Conservation (phyloP, 805 yeast species). For the Saccharomyces mikatae region DNA sequence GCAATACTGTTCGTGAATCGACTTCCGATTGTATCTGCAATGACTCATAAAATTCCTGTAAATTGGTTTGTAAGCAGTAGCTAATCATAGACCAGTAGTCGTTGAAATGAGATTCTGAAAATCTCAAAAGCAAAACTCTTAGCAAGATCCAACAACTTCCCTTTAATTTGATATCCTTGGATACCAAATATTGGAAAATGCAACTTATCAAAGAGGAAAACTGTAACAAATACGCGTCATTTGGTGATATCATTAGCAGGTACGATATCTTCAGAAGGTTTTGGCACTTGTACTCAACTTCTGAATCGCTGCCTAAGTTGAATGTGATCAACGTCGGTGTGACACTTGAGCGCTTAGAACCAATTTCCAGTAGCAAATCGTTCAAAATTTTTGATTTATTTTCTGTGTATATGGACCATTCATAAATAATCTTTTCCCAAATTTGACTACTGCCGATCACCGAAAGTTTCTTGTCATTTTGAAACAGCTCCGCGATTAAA, state of each 20-base stretch:
- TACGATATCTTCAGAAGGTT: slow-evolving; percentile 58
- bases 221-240: slow-evolving; percentile 44
- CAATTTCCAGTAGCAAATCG: slow-evolving; percentile 22
- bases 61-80: slow-evolving; percentile 44
- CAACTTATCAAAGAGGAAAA: slow-evolving; percentile 41
- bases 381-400: slow-evolving; percentile 46
- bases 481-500: slow-evolving; percentile 53
- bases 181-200: slow-evolving; percentile 33
- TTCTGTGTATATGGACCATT: slow-evolving; percentile 48
- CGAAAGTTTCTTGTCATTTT: slow-evolving; percentile 36
- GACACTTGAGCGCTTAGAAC: slow-evolving; percentile 37
- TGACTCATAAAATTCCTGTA: slow-evolving; percentile 26
- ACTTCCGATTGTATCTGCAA: slow-evolving; percentile 23
- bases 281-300: slow-evolving; percentile 42
- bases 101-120: slow-evolving; percentile 53
- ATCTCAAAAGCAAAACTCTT: slow-evolving; percentile 56
- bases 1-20: slow-evolving; percentile 34
- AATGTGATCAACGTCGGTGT: slow-evolving; percentile 50
- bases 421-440: slow-evolving; percentile 50
- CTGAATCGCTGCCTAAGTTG: slow-evolving; percentile 62
- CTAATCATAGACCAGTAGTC: slow-evolving; percentile 64
- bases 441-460: slow-evolving; percentile 11
- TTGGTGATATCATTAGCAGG: slow-evolving; percentile 52
- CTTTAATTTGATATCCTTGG: slow-evolving; percentile 24
- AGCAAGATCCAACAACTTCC: slow-evolving; percentile 42